Evolutionary conservation across 345 rosid genomes (phyloP).

Genomic region (Gossypium raimondii): DNA sequence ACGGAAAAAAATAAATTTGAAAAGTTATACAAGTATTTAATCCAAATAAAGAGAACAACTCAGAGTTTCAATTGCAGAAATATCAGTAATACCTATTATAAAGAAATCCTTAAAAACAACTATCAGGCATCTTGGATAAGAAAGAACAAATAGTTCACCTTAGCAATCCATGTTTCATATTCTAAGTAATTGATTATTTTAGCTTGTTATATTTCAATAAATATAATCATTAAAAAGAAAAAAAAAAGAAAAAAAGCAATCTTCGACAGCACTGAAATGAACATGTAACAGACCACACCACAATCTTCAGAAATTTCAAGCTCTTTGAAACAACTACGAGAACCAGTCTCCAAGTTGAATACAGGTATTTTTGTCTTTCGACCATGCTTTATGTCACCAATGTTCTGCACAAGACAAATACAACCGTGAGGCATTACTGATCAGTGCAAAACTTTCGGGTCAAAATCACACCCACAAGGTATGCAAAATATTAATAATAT

Average conservation of each 20-base stretch:
- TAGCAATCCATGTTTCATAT: background rate
- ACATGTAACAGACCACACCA: slow-evolving; percentile 65
- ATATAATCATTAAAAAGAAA: background rate
- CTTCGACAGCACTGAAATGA: slow-evolving; percentile 17
- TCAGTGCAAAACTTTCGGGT: background rate
- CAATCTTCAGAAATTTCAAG: slow-evolving; percentile 94
- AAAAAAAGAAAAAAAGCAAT: slow-evolving; percentile 3
- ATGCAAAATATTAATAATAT: background rate
- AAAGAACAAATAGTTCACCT: background rate
- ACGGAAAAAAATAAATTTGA: slow-evolving; percentile 19
- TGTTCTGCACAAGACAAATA: slow-evolving; percentile 51
- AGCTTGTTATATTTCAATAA: background rate
- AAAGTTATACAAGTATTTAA: background rate
- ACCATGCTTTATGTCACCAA: slow-evolving; percentile 58
- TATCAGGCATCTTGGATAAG: background rate
- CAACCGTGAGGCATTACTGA: background rate
- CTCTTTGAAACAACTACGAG: slow-evolving; percentile 84
- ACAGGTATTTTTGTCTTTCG: slow-evolving; percentile 76
- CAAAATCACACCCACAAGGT: background rate
- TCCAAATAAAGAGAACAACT: background rate
- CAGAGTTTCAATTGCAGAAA: background rate
- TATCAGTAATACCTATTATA: background rate
- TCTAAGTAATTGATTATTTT: slow-evolving; percentile 8
- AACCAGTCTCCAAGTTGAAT: slow-evolving; percentile 86
- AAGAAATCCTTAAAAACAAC: background rate